These are phyloP conservation scores for Euphorbia schlechtendalii DNA, from an alignment of 441 rosid species.

Conservation along the genomic window DNA sequence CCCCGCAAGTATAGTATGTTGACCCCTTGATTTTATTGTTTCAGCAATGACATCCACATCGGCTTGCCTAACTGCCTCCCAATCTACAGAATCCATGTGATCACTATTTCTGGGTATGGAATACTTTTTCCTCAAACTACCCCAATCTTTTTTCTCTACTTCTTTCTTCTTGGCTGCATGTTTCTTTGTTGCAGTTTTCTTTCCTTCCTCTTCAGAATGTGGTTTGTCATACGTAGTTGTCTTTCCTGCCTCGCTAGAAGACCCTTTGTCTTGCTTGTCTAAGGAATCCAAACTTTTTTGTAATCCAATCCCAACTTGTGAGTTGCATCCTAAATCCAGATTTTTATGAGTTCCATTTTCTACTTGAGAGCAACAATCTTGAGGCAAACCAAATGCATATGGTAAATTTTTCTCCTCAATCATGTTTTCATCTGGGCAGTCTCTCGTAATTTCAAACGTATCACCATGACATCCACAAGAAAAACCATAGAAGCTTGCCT, in stretches of 20 bases:
- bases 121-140: constrained; percentile 29
- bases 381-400: background rate
- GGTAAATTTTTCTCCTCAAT: background rate
- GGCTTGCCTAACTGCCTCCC: constrained; percentile 48
- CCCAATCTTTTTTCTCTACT: constrained; percentile 41
- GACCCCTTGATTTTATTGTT: constrained; percentile 45
- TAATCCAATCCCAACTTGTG: background rate
- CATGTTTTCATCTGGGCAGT: background rate
- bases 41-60: constrained; percentile 24
- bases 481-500: background rate
- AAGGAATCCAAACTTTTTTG: background rate
- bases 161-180: constrained; percentile 16
- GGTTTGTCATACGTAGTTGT: background rate
- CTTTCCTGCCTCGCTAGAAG: too few relatives aligned
- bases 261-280: background rate
- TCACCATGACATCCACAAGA: background rate
- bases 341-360: background rate
- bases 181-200: constrained; percentile 15
- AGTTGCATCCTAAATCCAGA: background rate
- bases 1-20: constrained; percentile 35
- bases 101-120: constrained; percentile 24
- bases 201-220: constrained; percentile 4
- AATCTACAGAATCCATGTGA: constrained; percentile 50
- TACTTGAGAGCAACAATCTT: background rate
- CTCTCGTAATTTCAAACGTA: background rate